Evolutionary conservation across 768 basidiomycete species (phyloP).

Genomic region (Udeniomyces megalosporus): DNA sequence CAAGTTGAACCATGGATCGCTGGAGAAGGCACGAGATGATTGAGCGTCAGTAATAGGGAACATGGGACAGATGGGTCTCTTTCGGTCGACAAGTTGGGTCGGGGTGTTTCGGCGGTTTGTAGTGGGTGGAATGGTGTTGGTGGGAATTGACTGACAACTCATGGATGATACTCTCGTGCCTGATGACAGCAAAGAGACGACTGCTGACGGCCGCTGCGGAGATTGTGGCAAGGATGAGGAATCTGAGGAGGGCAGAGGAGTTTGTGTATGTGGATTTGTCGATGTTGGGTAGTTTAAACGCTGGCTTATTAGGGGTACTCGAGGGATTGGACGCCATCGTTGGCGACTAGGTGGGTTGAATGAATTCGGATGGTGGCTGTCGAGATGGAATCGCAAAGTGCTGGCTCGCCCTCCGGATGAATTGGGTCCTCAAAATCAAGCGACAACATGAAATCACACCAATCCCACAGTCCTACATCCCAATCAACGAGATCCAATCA

Average conservation of each 20-base stretch:
- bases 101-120: too few species aligned
- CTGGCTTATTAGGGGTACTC: constrained; percentile 19
- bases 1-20: constrained; percentile 99
- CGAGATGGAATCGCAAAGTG: not conserved
- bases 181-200: constrained; percentile 88
- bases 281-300: constrained; percentile 25
- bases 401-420: not conserved
- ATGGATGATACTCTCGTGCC: constrained; percentile 98
- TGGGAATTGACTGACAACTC: constrained; percentile 62
- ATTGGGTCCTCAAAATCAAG: not conserved
- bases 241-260: constrained; percentile 75
- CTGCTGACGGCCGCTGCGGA: constrained; percentile 89
- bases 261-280: constrained; percentile 50
- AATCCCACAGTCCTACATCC: too few species aligned
- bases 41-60: not conserved
- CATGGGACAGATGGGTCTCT: not conserved
- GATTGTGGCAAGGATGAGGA: constrained; percentile 75
- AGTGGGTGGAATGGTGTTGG: too few species aligned
- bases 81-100: too few species aligned
- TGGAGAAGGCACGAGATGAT: constrained; percentile 23
- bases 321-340: not conserved
- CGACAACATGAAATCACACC: too few species aligned
- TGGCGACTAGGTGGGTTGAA: not conserved
- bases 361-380: not conserved
- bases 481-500: too few species aligned